A percentile compares a stretch with the other conserved stretches of the same genome.
phyloP scores from a whole-genome alignment of 768 basidiomycete genomes.

The Pleurotus ostreatus region DNA sequence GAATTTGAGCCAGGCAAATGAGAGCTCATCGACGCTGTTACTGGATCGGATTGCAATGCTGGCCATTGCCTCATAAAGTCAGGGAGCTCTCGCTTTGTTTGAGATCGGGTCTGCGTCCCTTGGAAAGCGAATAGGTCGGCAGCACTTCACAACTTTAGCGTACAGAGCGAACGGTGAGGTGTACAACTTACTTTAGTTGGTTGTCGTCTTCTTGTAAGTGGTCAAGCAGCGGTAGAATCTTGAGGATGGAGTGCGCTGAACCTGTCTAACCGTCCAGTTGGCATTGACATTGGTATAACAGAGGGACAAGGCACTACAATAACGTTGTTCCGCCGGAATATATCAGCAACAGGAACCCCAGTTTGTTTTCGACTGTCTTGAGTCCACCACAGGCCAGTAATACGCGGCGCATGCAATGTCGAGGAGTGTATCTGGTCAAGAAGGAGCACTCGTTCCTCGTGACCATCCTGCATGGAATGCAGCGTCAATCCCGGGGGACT shows the following conservation, averaged over 20 bases:
- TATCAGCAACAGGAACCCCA: conserved; percentile 59
- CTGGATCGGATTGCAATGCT: conserved; percentile 48
- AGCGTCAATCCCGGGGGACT: conserved; percentile 65
- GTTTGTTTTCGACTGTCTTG: conserved; percentile 37
- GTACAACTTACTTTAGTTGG: conserved; percentile 53
- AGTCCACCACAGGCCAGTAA: conserved; percentile 76
- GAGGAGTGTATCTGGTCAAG: background rate
- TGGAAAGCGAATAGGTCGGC: conserved; percentile 82
- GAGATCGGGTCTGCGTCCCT: conserved; percentile 51
- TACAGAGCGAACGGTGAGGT: conserved; percentile 7
- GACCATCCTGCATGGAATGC: conserved; percentile 79
- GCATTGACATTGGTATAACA: conserved; percentile 7
- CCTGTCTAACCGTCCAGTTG: conserved; percentile 57
- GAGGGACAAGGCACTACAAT: conserved; percentile 42
- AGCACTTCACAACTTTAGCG: conserved; percentile 39
- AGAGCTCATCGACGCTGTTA: conserved; percentile 59
- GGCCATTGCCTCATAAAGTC: conserved; percentile 67
- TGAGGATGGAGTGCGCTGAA: conserved; percentile 68
- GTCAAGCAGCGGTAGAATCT: conserved; percentile 68
- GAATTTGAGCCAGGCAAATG: conserved; percentile 28
- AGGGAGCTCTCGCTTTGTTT: conserved; percentile 45
- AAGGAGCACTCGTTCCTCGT: conserved; percentile 41
- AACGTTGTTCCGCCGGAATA: conserved; percentile 63
- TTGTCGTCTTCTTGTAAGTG: conserved; percentile 63
- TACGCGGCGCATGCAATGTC: conserved; percentile 16